A percentile compares a stretch with the other conserved stretches of the same genome.
Evolutionary conservation across 1,284 basidiomycete species (phyloP).

Genomic region (Irpex sp.): DNA sequence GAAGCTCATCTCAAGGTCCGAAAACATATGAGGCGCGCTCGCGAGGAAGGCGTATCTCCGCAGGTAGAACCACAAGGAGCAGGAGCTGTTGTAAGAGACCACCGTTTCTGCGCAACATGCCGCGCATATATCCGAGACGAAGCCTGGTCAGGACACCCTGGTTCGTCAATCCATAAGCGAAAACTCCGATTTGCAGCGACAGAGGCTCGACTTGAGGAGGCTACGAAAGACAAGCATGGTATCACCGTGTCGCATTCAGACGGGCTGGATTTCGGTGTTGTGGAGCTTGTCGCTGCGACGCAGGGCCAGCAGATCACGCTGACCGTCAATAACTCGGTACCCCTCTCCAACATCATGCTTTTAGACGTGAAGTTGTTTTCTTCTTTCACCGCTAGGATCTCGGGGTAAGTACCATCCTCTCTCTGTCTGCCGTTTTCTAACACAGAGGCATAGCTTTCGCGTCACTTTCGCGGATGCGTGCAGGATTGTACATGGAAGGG

Average conservation of each 20-base stretch:
- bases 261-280: constrained; percentile 33
- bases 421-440: background rate
- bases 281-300: constrained; percentile 26
- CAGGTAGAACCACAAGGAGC: constrained; percentile 8
- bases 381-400: constrained; percentile 23
- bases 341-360: constrained; percentile 27
- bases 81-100: background rate
- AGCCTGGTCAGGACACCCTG: constrained; percentile 3
- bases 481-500: constrained; percentile 23
- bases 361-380: constrained; percentile 34
- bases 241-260: constrained; percentile 20
- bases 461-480: constrained; percentile 14
- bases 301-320: constrained; percentile 19
- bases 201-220: constrained; percentile 21
- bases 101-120: constrained; percentile 10
- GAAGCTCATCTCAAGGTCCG: constrained; percentile 1
- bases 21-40: background rate
- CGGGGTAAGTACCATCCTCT: constrained; percentile 30
- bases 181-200: constrained; percentile 13
- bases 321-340: constrained; percentile 29
- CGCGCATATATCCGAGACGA: constrained; percentile 5
- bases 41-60: background rate
- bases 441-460: constrained; percentile 30
- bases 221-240: constrained; percentile 21
- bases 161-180: background rate